phyloP scores from a whole-genome alignment of 352 stramenopile genomes.

The Phytophthora pisi region DNA sequence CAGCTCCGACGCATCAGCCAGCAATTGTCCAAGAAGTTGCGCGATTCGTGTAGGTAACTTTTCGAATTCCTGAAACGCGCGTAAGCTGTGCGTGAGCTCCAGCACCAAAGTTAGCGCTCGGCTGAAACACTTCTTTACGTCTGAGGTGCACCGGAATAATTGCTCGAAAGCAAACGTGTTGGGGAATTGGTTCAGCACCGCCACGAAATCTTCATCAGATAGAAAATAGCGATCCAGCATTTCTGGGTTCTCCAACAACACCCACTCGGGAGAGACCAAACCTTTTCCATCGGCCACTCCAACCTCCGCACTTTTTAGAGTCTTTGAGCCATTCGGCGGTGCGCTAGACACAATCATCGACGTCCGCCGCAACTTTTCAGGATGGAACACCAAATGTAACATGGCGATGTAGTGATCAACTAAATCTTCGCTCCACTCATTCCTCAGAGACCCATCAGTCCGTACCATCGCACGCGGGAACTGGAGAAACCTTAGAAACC shows the following conservation, averaged over 20 bases:
- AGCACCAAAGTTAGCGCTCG: conserved; percentile 74
- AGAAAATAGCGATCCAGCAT: conserved; percentile 82
- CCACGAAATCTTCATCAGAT: conserved; percentile 86
- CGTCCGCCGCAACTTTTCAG: conserved; percentile 77
- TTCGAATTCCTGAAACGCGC: conserved; percentile 83
- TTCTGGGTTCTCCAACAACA: conserved; percentile 84
- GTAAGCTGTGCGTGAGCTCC: conserved; percentile 74
- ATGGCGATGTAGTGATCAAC: conserved; percentile 88
- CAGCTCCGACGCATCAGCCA: conserved; percentile 62
- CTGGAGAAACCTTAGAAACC: conserved; percentile 82
- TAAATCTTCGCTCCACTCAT: conserved; percentile 80
- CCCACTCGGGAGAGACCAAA: conserved; percentile 72
- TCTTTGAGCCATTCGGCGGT: conserved; percentile 33
- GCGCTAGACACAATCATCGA: conserved; percentile 76
- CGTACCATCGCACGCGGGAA: conserved; percentile 75
- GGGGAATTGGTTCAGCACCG: conserved; percentile 86
- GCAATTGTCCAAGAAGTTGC: conserved; percentile 67
- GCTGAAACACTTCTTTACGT: conserved; percentile 84
- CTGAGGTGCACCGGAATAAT: conserved; percentile 65
- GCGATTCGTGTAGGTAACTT: conserved; percentile 76
- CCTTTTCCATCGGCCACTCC: conserved; percentile 40
- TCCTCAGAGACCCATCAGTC: conserved; percentile 54
- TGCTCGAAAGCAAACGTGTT: conserved; percentile 84
- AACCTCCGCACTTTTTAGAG: conserved; percentile 32
- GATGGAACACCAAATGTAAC: conserved; percentile 87